Base-by-base conservation (phyloP, 73 alveolate genomes). In the Stentor roeselii region DNA sequence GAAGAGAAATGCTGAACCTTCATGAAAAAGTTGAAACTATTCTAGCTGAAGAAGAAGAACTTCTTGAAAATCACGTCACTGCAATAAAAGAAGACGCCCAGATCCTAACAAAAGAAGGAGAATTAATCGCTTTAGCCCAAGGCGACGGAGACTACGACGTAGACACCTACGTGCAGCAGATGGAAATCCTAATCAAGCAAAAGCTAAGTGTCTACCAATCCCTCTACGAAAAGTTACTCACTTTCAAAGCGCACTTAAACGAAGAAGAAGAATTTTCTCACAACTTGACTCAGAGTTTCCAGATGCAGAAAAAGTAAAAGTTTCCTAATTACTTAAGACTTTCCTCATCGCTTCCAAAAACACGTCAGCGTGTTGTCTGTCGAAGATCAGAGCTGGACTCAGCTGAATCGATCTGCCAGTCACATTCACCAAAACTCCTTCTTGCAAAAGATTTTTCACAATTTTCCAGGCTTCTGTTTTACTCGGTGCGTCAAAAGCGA, bases 61-160 rank as follows among this genome's bases (percentile, higher is more conserved):
- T 96, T 35, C 76, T 95, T 21, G 90, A 85, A 58, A 89, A 89
- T 67, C 99, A 96, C 84, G 92, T 96, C 97, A 90, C 88, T 36
- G 97, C 97, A 36, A 84, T 96, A 36, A 96, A 96, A 90, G 98
- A 95, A 87, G 98, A 97, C 76, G 99, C 99, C 58, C 91, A 94
- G 78, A 86, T 96, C 36, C 85, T 96, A 76, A 94, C 98, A 50
- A 92, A 94, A 90, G 99, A 96, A 87, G 98, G 99, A 60, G 98
- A 95, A 83, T 82, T 96, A 60, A 92, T 96, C 14, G 84, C 97
- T 61, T 78, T 86, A 59, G 96, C 94, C 6, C 89, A 96, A 85
- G 98, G 96, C 39, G 88, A 75, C 14, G 98, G 82, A 31, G 98
- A 87, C 38, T 92, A 90, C 87, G 97, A 95, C 61, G 90, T 97